phyloP scores from a whole-genome alignment of 805 yeast species.

The Cyberlindnera euphorbiae region DNA sequence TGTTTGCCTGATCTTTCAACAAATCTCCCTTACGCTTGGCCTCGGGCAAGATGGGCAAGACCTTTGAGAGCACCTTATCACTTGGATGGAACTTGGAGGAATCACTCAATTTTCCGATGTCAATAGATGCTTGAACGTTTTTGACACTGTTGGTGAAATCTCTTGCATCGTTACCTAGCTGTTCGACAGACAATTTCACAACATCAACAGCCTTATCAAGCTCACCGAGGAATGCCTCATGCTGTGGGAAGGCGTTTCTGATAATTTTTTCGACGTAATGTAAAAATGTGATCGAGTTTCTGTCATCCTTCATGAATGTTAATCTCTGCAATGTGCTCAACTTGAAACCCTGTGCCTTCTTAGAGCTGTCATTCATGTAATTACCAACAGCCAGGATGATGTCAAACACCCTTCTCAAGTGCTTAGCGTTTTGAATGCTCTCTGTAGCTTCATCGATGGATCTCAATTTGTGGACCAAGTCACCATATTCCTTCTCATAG shows the following conservation, averaged over 20 bases:
- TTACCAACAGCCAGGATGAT: conserved; percentile 72
- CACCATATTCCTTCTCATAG: conserved; percentile 63
- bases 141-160: conserved; percentile 48
- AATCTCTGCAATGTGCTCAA: conserved; percentile 64
- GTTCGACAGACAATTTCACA: conserved; percentile 59
- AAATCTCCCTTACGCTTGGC: conserved; percentile 50
- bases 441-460: conserved; percentile 56
- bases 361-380: conserved; percentile 69
- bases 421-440: conserved; percentile 45
- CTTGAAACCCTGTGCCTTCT: conserved; percentile 66
- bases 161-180: conserved; percentile 51
- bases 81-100: conserved; percentile 58
- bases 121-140: conserved; percentile 49
- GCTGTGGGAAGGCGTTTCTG: conserved; percentile 61
- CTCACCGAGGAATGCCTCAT: conserved; percentile 58
- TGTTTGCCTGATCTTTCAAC: conserved; percentile 44
- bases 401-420: conserved; percentile 54
- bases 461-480: conserved; percentile 50
- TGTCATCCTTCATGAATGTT: conserved; percentile 62
- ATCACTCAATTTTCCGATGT: conserved; percentile 63
- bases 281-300: conserved; percentile 63
- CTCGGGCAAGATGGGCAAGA: conserved; percentile 47
- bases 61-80: conserved; percentile 53
- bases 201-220: conserved; percentile 47
- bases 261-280: conserved; percentile 70